Conservation (phyloP, 371 early-diverging fungal genomes). For the Chytridium lagenaria region DNA sequence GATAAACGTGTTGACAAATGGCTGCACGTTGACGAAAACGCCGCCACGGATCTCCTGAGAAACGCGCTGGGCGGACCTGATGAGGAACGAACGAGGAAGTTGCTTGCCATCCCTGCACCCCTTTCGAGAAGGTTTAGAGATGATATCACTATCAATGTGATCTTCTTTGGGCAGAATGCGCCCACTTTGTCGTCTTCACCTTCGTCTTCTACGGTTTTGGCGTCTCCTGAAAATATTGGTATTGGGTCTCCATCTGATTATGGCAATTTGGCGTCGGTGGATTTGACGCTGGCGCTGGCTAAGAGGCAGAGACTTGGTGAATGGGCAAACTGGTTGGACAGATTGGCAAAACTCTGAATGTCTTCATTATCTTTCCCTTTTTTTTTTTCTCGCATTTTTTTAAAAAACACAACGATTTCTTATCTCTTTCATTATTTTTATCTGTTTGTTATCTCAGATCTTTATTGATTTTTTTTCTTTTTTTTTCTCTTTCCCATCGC, state of each 20-base stretch:
- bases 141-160: constrained; percentile 90
- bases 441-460: too few relatives aligned
- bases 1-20: constrained; percentile 5
- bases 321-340: background rate
- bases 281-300: background rate
- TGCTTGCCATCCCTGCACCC: constrained; percentile 63
- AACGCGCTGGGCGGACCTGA: constrained; percentile 70
- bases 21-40: constrained; percentile 67
- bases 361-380: background rate
- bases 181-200: background rate
- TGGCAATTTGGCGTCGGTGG: background rate
- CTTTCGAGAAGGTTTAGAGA: constrained; percentile 77
- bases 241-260: background rate
- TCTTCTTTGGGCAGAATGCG: constrained; percentile 61
- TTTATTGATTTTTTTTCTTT: too few relatives aligned
- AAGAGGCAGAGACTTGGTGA: background rate
- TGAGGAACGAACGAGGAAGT: constrained; percentile 32
- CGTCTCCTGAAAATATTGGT: too few relatives aligned
- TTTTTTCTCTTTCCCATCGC: too few relatives aligned
- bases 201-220: background rate
- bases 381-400: background rate
- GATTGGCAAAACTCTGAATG: background rate
- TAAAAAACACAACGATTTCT: too few relatives aligned
- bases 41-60: constrained; percentile 85
- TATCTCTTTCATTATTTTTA: background rate